A percentile compares a stretch with the other conserved stretches of the same genome.
These are phyloP conservation scores for Cucumis melo DNA, from an alignment of 306 rosid genomes.

Conservation along the genomic window DNA sequence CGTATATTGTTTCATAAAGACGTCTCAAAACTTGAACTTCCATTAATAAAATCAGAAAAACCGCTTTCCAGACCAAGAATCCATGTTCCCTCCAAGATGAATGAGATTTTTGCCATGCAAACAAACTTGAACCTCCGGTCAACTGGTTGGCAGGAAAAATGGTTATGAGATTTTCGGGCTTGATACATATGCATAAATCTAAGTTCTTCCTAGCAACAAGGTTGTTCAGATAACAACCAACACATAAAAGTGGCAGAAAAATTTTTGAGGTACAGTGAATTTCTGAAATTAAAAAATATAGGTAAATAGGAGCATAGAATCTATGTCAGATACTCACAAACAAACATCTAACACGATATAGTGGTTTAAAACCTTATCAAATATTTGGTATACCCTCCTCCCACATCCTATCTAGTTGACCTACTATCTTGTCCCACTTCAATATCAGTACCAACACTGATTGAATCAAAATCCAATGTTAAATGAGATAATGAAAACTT, in stretches of 20 bases:
- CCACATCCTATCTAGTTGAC: not conserved
- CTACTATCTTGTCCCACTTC: not conserved
- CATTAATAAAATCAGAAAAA: conserved; percentile 68
- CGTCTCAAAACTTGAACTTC: conserved; percentile 68
- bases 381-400: not conserved
- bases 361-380: not conserved
- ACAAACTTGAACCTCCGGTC: conserved; percentile 47
- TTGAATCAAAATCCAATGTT: not conserved
- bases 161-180: conserved; percentile 35
- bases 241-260: conserved; percentile 61
- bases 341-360: not conserved
- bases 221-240: conserved; percentile 69
- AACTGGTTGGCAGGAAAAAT: conserved; percentile 33
- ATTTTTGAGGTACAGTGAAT: conserved; percentile 69
- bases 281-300: conserved; percentile 30
- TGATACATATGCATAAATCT: conserved; percentile 45
- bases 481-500: not conserved
- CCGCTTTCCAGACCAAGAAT: conserved; percentile 48
- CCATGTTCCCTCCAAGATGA: conserved; percentile 17
- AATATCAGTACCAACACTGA: not conserved
- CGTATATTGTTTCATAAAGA: conserved; percentile 46
- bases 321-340: not conserved
- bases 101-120: conserved; percentile 22
- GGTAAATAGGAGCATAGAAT: not conserved
- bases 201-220: conserved; percentile 48